A percentile compares a stretch with the other conserved stretches of the same genome.
Conservation (phyloP, 805 yeast genomes). For the Sugiyamaella americana region DNA sequence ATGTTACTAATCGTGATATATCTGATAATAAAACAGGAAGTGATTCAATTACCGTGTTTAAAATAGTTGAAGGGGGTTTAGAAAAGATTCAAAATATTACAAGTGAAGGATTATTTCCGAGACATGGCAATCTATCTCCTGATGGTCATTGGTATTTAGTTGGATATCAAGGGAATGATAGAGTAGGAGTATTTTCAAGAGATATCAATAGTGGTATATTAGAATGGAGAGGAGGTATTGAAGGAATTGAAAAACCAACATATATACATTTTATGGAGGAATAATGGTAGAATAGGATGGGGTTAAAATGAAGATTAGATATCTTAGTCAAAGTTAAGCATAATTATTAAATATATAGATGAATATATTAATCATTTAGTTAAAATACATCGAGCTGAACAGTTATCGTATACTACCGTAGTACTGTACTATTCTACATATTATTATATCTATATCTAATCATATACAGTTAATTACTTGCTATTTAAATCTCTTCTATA, state of each 20-base stretch:
- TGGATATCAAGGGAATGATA: conserved; percentile 7
- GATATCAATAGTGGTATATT: conserved; percentile 2
- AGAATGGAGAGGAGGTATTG: conserved; percentile 8
- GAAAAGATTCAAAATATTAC: conserved; percentile 4
- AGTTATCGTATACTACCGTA: too few relatives aligned
- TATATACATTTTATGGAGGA: conserved; percentile 1
- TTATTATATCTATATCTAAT: too few relatives aligned
- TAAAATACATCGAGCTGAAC: too few relatives aligned
- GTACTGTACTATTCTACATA: too few relatives aligned
- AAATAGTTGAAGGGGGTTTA: conserved; percentile 3
- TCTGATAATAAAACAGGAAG: conserved; percentile 7
- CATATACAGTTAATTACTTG: too few relatives aligned
- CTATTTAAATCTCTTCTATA: too few relatives aligned
- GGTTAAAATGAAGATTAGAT: too few relatives aligned
- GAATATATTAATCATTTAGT: too few relatives aligned
- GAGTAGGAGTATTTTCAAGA: conserved; percentile 9
- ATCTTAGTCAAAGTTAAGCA: too few relatives aligned
- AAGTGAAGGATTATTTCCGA: conserved; percentile 10
- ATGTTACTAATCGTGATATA: conserved; percentile 11
- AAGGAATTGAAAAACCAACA: conserved; percentile 5
- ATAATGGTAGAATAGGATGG: too few relatives aligned
- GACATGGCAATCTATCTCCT: conserved; percentile 9
- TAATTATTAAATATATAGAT: too few relatives aligned
- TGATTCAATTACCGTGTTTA: conserved; percentile 10
- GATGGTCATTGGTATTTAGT: conserved; percentile 10